Percentiles rank a stretch among this genome's conserved stretches.
Conservation (phyloP, 805 yeast genomes). For the Schizosaccharomyces lindneri region DNA sequence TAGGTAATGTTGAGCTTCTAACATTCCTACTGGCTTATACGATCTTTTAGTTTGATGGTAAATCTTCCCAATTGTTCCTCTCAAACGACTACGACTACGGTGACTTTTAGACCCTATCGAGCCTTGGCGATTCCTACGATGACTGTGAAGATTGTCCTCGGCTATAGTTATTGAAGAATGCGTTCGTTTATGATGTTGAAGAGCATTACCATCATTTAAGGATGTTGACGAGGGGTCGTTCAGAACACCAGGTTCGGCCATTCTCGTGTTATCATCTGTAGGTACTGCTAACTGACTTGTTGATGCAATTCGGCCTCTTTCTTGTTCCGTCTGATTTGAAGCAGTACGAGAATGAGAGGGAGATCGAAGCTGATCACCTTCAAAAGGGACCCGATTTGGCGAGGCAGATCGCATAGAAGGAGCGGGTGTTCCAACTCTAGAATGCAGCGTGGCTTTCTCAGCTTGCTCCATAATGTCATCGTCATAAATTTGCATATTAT, state of each 20-base stretch:
- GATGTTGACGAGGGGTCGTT: not conserved
- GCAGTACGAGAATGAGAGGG: not conserved
- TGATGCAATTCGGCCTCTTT: not conserved
- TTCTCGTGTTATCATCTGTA: not conserved
- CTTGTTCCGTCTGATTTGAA: not conserved
- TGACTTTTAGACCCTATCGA: not conserved
- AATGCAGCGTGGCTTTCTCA: not conserved
- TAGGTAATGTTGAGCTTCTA: conserved; percentile 1
- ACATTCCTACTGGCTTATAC: not conserved
- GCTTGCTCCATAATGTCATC: not conserved
- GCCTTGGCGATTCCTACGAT: not conserved
- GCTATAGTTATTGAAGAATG: too few species aligned
- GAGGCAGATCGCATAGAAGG: not conserved
- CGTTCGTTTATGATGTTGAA: too few species aligned
- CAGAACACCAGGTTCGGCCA: not conserved
- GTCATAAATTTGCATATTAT: conserved; percentile 1
- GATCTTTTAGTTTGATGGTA: not conserved
- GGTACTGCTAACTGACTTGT: not conserved
- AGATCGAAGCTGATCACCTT: not conserved
- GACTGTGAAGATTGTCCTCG: not conserved
- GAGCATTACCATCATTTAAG: not conserved
- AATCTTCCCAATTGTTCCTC: not conserved
- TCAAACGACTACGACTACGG: not conserved
- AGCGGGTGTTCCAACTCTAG: not conserved
- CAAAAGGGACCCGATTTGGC: not conserved